Base-by-base conservation (phyloP, 2,329 filamentous ascomycete species). In the Trichoderma hamatum region DNA sequence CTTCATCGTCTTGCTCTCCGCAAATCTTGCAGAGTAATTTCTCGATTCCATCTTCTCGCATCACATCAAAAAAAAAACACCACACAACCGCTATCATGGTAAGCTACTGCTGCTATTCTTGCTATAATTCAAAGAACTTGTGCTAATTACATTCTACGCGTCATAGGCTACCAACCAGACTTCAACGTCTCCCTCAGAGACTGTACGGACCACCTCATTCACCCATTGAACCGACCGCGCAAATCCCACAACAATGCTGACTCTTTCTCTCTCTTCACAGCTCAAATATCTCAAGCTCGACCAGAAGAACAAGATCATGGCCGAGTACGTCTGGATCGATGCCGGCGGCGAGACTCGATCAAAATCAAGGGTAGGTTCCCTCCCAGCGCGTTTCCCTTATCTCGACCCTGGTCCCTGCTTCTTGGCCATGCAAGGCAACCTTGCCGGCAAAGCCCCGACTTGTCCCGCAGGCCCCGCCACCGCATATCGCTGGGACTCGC, bases 311-410 rank as follows among this genome's bases (percentile, higher is more conserved):
- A 85, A 84, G 76, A 86, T 96, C 79, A 96, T 97, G 83, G 95
- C 94, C 79, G 95, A 97, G 85, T 97, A 97, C 84, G 90, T 97
- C 86, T 97, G 95, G 95, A 91, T 97, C 80, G 94, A 97, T 79
- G 86, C 92, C 73, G 82, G 84, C 73, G 94, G 94, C 80, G 90
- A 91, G 78, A 88, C 92, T 76, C 94, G 96, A 78, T 97, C 94
- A 80, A 99, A 98, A 87, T 95, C 92, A 79, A 96, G 94, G 88
- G 95, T 97, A 86, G 86, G 93, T 86, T 73, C 11, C 39, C 26
- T 28, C 32, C 21, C 39, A 49, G 30, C 21, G 14, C 21, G 21
- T 63, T 65, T 60, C 32, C 46, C 65, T 60, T 68, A 66, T 66
- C 67, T 60, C 34, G 32, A 63, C 39, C 56, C 51, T 46, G 36